These are phyloP conservation scores for Xylaria sp. DNA, from an alignment of 2,329 filamentous ascomycete species.

Conservation along the genomic window DNA sequence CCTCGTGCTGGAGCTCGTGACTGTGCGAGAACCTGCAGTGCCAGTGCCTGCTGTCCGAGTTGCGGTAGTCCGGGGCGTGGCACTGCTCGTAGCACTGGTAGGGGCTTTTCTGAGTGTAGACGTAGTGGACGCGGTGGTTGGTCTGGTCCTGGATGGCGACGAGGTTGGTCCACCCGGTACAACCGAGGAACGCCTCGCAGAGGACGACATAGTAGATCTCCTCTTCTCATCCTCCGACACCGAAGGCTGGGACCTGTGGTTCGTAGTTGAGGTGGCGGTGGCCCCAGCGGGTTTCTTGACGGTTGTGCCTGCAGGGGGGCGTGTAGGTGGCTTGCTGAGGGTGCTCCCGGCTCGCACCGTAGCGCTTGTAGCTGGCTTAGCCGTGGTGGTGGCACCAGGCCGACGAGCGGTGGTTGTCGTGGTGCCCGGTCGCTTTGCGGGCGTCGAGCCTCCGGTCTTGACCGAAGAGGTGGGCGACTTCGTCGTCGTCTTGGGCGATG, in stretches of 20 bases:
- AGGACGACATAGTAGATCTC: slow-evolving; percentile 55
- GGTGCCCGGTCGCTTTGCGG: slow-evolving; percentile 54
- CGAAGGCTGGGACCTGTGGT: slow-evolving; percentile 61
- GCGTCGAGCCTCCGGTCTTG: slow-evolving; percentile 50
- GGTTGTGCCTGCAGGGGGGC: slow-evolving; percentile 55
- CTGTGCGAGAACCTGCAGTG: slow-evolving; percentile 42
- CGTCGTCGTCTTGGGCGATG: slow-evolving; percentile 47
- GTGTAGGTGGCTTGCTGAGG: slow-evolving; percentile 62
- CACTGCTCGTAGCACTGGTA: slow-evolving; percentile 39
- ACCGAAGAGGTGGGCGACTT: slow-evolving; percentile 49
- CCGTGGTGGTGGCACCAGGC: slow-evolving; percentile 49
- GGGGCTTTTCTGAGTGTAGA: slow-evolving; percentile 50
- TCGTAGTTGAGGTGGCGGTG: slow-evolving; percentile 53
- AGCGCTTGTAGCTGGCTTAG: slow-evolving; percentile 48
- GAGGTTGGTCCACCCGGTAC: slow-evolving; percentile 55
- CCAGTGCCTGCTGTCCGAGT: slow-evolving; percentile 54
- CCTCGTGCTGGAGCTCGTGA: slow-evolving; percentile 49
- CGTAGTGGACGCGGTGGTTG: slow-evolving; percentile 49
- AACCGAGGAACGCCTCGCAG: slow-evolving; percentile 59
- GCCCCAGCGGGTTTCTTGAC: slow-evolving; percentile 51
- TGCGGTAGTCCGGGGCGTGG: slow-evolving; percentile 51
- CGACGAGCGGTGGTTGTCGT: slow-evolving; percentile 50
- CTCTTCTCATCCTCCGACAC: slow-evolving; percentile 63
- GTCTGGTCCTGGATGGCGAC: slow-evolving; percentile 50
- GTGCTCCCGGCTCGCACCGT: slow-evolving; percentile 54